Evolutionary conservation across 768 basidiomycete species (phyloP).

Genomic region (Leccinellum rugosiceps): DNA sequence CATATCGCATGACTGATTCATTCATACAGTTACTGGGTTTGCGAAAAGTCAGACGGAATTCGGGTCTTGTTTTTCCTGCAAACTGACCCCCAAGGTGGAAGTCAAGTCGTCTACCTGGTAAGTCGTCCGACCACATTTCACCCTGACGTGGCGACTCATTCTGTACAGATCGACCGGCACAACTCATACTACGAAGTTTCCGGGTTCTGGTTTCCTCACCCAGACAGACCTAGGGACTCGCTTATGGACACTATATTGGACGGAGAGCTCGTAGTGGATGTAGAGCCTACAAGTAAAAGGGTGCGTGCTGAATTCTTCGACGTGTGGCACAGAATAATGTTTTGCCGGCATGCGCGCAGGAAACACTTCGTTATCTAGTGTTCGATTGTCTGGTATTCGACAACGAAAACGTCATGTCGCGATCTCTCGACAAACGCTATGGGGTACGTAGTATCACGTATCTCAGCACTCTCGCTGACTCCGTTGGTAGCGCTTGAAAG

Average conservation of each 20-base stretch:
- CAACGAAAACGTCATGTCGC: constrained; percentile 82
- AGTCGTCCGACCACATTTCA: constrained; percentile 25
- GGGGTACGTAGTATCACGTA: constrained; percentile 54
- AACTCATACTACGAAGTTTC: constrained; percentile 74
- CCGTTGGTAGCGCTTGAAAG: constrained; percentile 46
- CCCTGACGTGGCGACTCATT: constrained; percentile 5
- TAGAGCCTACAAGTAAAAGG: constrained; percentile 68
- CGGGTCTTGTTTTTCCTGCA: constrained; percentile 83
- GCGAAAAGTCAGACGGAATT: constrained; percentile 97
- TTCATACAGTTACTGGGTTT: constrained; percentile 87
- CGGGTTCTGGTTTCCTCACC: constrained; percentile 89
- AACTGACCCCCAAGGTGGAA: constrained; percentile 48
- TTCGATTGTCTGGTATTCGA: constrained; percentile 93
- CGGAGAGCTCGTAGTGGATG: constrained; percentile 91
- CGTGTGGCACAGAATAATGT: background rate
- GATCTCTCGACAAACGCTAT: constrained; percentile 82
- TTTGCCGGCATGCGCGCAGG: constrained; percentile 40
- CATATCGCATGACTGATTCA: constrained; percentile 12
- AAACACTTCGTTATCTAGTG: constrained; percentile 76
- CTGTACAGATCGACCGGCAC: constrained; percentile 85
- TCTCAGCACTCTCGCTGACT: constrained; percentile 3
- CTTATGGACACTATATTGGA: constrained; percentile 83
- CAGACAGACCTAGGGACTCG: constrained; percentile 63
- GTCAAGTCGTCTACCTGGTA: constrained; percentile 74
- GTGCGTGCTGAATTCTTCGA: constrained; percentile 40